Conservation (phyloP, 139 green algal species). For the Chlamydomonas applanata region DNA sequence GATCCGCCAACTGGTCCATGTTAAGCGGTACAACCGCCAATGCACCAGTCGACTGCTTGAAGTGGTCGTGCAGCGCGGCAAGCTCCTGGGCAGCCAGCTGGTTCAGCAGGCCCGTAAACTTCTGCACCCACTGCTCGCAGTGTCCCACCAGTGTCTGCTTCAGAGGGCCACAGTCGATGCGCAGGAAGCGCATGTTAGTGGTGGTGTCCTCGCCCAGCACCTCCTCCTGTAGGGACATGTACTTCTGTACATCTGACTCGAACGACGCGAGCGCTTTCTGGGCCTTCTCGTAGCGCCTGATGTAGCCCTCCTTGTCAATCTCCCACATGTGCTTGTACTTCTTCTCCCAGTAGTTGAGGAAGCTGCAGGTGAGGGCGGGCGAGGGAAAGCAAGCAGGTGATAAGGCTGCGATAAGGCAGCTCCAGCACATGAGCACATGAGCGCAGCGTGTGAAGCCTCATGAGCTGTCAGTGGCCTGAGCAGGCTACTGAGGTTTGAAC, state of each 20-base stretch:
- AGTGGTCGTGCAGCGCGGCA: constrained; percentile 48
- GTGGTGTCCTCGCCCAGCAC: constrained; percentile 69
- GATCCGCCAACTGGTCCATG: constrained; percentile 74
- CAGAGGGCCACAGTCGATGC: constrained; percentile 83
- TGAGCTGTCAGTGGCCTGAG: too few relatives aligned
- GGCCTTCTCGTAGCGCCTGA: constrained; percentile 83
- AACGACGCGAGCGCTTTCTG: constrained; percentile 79
- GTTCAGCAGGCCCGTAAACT: constrained; percentile 77
- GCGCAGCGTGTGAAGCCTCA: too few relatives aligned
- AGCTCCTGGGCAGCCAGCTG: constrained; percentile 63
- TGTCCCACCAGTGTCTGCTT: constrained; percentile 81
- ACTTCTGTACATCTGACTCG: constrained; percentile 76
- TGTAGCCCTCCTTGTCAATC: constrained; percentile 84
- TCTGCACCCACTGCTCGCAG: constrained; percentile 77
- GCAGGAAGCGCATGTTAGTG: constrained; percentile 85
- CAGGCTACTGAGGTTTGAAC: too few relatives aligned
- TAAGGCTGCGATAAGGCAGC: too few relatives aligned
- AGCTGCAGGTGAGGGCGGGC: constrained; percentile 15
- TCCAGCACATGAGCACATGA: too few relatives aligned
- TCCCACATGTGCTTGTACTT: constrained; percentile 93
- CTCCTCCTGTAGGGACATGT: constrained; percentile 49
- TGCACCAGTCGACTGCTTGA: constrained; percentile 25
- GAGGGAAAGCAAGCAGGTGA: too few relatives aligned
- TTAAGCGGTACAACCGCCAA: constrained; percentile 22
- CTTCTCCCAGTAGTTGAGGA: constrained; percentile 82